These are phyloP conservation scores for Eucalyptus tenuipes DNA, from an alignment of 345 rosid genomes.

Conservation along the genomic window DNA sequence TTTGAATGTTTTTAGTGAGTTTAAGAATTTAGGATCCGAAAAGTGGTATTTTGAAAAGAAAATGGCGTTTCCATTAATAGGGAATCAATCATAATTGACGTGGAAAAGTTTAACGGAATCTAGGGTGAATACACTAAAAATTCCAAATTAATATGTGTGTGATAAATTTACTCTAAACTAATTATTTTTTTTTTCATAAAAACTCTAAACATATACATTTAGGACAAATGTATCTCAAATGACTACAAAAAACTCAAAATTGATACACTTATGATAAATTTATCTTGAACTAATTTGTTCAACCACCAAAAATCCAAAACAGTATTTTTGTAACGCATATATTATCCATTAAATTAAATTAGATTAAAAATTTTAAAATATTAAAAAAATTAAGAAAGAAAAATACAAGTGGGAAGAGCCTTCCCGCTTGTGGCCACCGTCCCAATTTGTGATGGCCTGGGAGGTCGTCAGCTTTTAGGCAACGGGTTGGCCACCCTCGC, in stretches of 20 bases:
- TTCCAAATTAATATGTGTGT: rapidly evolving
- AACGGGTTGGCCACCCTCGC: rapidly evolving
- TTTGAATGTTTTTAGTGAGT: background rate
- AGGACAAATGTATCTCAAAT: no score
- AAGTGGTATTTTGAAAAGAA: background rate
- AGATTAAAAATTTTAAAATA: no score
- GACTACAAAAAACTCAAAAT: rapidly evolving
- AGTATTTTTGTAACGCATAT: no score
- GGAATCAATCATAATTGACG: no score
- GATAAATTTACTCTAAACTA: rapidly evolving
- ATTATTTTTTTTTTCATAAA: no score
- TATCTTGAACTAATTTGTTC: rapidly evolving
- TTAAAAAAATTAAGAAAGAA: no score
- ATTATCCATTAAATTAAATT: rapidly evolving
- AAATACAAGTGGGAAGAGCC: no score
- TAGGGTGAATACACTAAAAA: no score
- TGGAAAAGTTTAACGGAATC: no score
- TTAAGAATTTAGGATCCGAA: background rate
- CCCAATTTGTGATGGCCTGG: rapidly evolving
- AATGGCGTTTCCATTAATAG: background rate
- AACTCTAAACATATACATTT: no score
- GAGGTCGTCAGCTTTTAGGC: rapidly evolving
- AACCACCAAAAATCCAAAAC: no score
- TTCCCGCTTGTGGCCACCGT: no score
- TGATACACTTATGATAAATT: rapidly evolving